These are phyloP conservation scores for Beta lomatogona DNA, from an alignment of 179 eudicot species.

Conservation along the genomic window DNA sequence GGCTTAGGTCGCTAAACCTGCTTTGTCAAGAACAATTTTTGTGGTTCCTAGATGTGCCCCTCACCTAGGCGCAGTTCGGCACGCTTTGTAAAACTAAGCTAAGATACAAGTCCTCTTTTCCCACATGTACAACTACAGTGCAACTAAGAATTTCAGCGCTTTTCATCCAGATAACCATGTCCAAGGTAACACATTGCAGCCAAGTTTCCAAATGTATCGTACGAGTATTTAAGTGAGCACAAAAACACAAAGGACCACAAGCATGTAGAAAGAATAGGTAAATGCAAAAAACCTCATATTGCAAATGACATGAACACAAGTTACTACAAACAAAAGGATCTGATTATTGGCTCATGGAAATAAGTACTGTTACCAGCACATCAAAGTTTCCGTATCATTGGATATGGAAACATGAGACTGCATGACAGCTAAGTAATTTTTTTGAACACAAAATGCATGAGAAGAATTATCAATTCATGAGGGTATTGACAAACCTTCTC, in stretches of 20 bases:
- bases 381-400: background rate
- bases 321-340: background rate
- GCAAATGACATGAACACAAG: background rate
- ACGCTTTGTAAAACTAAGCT: too few species aligned
- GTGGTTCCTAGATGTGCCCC: too few species aligned
- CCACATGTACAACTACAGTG: background rate
- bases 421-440: background rate
- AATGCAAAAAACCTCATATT: background rate
- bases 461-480: background rate
- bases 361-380: background rate
- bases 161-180: background rate
- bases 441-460: background rate
- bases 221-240: background rate
- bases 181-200: background rate
- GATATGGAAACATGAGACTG: background rate
- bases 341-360: background rate
- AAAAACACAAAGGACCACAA: background rate
- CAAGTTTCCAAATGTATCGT: background rate
- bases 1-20: too few species aligned
- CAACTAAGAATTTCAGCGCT: background rate
- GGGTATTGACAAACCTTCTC: constrained; percentile 52
- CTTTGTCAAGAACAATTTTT: too few species aligned
- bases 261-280: background rate
- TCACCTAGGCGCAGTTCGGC: too few species aligned
- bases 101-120: background rate